phyloP scores from a whole-genome alignment of 2,329 filamentous ascomycete species.

The Aspergillus phoenicis region DNA sequence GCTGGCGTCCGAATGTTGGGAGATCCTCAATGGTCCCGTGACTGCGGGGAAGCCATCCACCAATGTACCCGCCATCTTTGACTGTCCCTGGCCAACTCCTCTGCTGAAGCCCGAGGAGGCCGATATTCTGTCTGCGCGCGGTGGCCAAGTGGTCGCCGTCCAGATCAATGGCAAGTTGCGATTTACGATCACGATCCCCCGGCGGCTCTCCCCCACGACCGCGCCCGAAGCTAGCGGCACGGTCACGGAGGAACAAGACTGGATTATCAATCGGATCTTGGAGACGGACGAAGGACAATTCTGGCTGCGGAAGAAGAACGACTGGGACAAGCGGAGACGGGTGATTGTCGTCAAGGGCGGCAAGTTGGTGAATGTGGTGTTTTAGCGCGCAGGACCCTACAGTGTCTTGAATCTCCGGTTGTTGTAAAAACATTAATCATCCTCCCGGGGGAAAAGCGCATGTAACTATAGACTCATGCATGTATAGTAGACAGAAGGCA shows the following conservation, averaged over 20 bases:
- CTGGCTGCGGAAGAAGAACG: constrained; percentile 56
- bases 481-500: constrained; percentile 2
- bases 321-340: constrained; percentile 60
- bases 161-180: constrained; percentile 80
- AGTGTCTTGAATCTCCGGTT: background rate
- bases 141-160: constrained; percentile 60
- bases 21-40: constrained; percentile 51
- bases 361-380: constrained; percentile 74
- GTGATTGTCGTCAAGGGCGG: constrained; percentile 69
- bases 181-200: constrained; percentile 66
- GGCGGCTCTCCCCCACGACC: constrained; percentile 47
- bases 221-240: constrained; percentile 14
- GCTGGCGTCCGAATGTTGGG: constrained; percentile 80
- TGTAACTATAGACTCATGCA: constrained; percentile 9
- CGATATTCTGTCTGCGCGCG: constrained; percentile 54
- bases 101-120: constrained; percentile 42
- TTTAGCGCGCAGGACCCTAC: constrained; percentile 30
- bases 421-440: constrained; percentile 4
- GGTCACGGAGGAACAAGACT: constrained; percentile 53
- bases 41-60: constrained; percentile 5
- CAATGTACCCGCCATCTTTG: constrained; percentile 45
- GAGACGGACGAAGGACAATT: constrained; percentile 62
- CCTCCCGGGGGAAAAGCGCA: background rate
- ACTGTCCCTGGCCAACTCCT: constrained; percentile 59
- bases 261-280: constrained; percentile 64